phyloP scores from a whole-genome alignment of 805 yeast genomes.

The Clavispora phyllophila region DNA sequence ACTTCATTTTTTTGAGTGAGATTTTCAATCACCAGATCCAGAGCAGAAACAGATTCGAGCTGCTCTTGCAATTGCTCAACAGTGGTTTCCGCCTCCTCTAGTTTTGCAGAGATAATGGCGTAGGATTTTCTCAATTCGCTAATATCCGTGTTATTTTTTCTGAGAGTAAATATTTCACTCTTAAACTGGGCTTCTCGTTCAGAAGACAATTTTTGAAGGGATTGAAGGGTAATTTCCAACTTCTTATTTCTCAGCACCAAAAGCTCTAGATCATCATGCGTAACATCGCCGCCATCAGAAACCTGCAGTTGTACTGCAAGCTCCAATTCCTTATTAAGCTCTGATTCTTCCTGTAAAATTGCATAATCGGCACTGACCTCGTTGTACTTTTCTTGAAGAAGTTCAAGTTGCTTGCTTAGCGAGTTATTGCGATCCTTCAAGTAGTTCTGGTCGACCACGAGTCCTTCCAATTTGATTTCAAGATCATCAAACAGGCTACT shows the following conservation, averaged over 20 bases:
- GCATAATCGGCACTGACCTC: conserved; percentile 26
- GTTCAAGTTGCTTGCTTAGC: conserved; percentile 20
- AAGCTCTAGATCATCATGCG: conserved; percentile 14
- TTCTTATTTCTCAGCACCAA: conserved; percentile 29
- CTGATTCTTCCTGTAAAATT: conserved; percentile 31
- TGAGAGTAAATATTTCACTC: conserved; percentile 14
- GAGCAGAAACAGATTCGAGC: conserved; percentile 29
- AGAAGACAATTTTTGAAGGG: conserved; percentile 22
- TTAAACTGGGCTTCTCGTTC: conserved; percentile 21
- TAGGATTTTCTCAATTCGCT: conserved; percentile 1
- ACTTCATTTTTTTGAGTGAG: conserved; percentile 32
- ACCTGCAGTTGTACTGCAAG: conserved; percentile 21
- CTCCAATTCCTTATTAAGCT: conserved; percentile 33
- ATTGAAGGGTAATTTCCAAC: conserved; percentile 39
- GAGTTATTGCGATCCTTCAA: conserved; percentile 29
- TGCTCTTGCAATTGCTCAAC: conserved; percentile 26
- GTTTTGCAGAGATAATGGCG: conserved; percentile 4
- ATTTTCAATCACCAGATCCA: conserved; percentile 31
- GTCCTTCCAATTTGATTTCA: conserved; percentile 25
- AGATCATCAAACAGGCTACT: conserved; percentile 4
- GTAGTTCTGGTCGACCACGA: conserved; percentile 42
- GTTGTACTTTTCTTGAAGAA: conserved; percentile 25
- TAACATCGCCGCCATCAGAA: conserved; percentile 8
- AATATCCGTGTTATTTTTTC: not conserved
- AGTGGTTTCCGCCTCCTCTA: conserved; percentile 18